phyloP scores from a whole-genome alignment of 2,329 filamentous ascomycete genomes.

The Arthrobotrys musiformis region DNA sequence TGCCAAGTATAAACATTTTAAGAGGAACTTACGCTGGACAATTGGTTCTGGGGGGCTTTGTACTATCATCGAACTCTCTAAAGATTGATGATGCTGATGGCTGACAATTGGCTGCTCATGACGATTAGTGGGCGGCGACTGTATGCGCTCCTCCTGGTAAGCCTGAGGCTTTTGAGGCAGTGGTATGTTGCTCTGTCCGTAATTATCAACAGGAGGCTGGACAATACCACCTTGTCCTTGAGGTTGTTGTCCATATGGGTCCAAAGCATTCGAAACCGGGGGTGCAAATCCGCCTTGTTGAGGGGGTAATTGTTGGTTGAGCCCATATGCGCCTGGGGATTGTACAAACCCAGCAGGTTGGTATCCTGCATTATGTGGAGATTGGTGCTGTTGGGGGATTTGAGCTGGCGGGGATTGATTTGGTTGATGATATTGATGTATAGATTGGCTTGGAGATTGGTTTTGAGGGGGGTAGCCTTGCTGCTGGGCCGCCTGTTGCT shows the following conservation, averaged over 20 bases:
- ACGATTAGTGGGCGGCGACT: constrained; percentile 19
- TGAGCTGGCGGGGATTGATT: constrained; percentile 36
- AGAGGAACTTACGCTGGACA: constrained; percentile 27
- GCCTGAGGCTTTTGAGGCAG: constrained; percentile 6
- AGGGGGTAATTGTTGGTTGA: constrained; percentile 28
- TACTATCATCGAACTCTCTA: constrained; percentile 9
- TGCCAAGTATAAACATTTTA: neutral
- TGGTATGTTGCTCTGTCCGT: constrained; percentile 14
- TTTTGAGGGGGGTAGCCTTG: constrained; percentile 20
- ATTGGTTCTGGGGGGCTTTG: neutral
- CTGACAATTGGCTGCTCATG: constrained; percentile 10
- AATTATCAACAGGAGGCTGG: constrained; percentile 11
- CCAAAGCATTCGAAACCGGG: neutral
- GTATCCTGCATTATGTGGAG: constrained; percentile 2
- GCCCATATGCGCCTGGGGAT: constrained; percentile 1
- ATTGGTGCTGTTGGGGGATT: constrained; percentile 20
- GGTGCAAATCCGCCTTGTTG: constrained; percentile 15
- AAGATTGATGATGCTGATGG: constrained; percentile 20
- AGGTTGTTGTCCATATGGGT: constrained; percentile 35
- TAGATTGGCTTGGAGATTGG: constrained; percentile 29
- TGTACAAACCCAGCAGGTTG: constrained; percentile 27
- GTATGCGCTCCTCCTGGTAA: constrained; percentile 16
- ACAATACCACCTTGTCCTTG: constrained; percentile 1
- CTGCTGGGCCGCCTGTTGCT: constrained; percentile 20
- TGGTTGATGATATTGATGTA: constrained; percentile 34